Evolutionary conservation across 768 basidiomycete species (phyloP).

Genomic region (Suillus discolor): DNA sequence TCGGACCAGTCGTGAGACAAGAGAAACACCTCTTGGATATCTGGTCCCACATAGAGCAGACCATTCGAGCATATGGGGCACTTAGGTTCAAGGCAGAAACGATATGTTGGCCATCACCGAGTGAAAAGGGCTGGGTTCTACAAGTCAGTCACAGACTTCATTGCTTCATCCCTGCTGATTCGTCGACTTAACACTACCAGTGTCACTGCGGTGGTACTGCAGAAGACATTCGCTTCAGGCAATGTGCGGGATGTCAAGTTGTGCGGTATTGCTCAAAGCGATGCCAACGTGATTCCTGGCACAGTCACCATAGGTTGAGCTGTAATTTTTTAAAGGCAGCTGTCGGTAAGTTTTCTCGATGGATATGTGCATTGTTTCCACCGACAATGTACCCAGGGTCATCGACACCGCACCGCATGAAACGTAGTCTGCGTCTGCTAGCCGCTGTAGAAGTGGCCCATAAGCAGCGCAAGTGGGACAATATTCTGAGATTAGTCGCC

Average conservation of each 20-base stretch:
- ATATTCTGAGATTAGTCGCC: not conserved
- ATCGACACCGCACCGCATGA: not conserved
- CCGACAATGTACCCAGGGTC: not conserved
- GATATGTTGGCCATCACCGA: not conserved
- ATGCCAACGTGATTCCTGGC: conserved; percentile 3
- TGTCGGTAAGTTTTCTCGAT: not conserved
- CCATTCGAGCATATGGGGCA: not conserved
- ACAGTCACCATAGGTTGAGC: not conserved
- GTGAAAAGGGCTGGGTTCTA: not conserved
- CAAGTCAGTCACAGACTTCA: not conserved
- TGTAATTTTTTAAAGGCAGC: not conserved
- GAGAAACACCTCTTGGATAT: not conserved
- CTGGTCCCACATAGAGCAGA: not conserved
- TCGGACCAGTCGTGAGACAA: not conserved
- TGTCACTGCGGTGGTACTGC: not conserved
- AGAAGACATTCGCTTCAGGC: not conserved
- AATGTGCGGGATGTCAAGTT: conserved; percentile 2
- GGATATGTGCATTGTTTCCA: not conserved
- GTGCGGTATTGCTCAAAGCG: not conserved
- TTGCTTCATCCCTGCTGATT: not conserved
- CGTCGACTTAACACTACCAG: not conserved
- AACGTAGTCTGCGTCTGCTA: conserved; percentile 3
- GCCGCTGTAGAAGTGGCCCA: not conserved
- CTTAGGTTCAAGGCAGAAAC: not conserved
- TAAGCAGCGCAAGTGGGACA: not conserved